Percentiles rank a stretch among this genome's conserved stretches.
Evolutionary conservation across 371 early-diverging fungal species (phyloP).

Genomic region (Mucor lusitanicus): DNA sequence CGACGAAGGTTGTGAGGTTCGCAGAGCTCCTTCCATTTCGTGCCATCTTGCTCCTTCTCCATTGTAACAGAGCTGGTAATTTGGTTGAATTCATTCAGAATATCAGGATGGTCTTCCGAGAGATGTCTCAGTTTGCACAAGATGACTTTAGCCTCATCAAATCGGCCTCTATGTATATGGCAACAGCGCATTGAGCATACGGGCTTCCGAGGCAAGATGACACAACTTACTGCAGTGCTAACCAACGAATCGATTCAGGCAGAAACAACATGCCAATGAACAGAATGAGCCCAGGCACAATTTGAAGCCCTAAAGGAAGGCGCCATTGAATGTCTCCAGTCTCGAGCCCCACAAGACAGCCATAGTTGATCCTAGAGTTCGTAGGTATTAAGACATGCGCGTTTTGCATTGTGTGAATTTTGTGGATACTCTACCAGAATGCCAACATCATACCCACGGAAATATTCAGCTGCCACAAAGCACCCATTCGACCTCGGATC

Average conservation of each 20-base stretch:
- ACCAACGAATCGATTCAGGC: constrained; percentile 85
- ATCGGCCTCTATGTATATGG: constrained; percentile 55
- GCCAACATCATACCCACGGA: constrained; percentile 52
- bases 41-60: constrained; percentile 55
- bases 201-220: background rate
- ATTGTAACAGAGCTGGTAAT: constrained; percentile 43
- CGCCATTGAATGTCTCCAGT: constrained; percentile 63
- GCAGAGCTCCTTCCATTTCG: constrained; percentile 34
- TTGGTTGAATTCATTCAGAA: constrained; percentile 51
- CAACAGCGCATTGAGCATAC: constrained; percentile 58
- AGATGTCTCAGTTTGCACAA: constrained; percentile 53
- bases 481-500: constrained; percentile 79
- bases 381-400: background rate
- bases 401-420: background rate
- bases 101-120: constrained; percentile 39
- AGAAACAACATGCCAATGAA: constrained; percentile 60
- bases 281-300: constrained; percentile 70
- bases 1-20: constrained; percentile 55
- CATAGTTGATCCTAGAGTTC: constrained; percentile 13
- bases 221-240: constrained; percentile 36
- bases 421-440: constrained; percentile 10
- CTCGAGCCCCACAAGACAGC: constrained; percentile 3
- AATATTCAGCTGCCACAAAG: constrained; percentile 85
- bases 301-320: constrained; percentile 73
- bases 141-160: constrained; percentile 46